Conservation (phyloP, 2,329 filamentous ascomycete genomes). For the Beauveria medogensis region DNA sequence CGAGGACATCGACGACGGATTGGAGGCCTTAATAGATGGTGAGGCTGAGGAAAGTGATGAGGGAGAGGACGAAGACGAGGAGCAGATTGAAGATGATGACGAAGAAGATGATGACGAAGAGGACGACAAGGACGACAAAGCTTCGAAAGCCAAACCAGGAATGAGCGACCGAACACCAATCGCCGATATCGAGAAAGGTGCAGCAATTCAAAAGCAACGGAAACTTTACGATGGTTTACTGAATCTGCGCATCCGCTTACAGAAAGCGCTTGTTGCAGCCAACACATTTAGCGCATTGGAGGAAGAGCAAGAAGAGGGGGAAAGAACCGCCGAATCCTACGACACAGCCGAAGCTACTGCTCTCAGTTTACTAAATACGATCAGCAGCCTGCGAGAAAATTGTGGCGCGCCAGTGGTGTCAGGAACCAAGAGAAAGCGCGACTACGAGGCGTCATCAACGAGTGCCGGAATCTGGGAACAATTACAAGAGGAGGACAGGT, state of each 20-base stretch:
- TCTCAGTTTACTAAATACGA: constrained; percentile 73
- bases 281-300: constrained; percentile 59
- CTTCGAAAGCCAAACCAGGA: constrained; percentile 24
- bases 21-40: constrained; percentile 26
- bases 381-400: constrained; percentile 60
- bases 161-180: constrained; percentile 22
- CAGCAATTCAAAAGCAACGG: constrained; percentile 78
- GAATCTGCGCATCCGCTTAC: constrained; percentile 83
- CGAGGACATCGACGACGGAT: constrained; percentile 30
- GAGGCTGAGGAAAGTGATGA: constrained; percentile 23
- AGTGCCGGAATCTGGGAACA: constrained; percentile 63
- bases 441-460: constrained; percentile 45
- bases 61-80: constrained; percentile 15
- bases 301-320: constrained; percentile 21
- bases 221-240: constrained; percentile 81
- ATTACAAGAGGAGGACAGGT: constrained; percentile 58
- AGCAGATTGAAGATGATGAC: constrained; percentile 26
- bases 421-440: constrained; percentile 55
- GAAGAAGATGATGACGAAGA: constrained; percentile 29
- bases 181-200: constrained; percentile 71
- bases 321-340: constrained; percentile 45
- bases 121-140: constrained; percentile 26
- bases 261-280: constrained; percentile 77
- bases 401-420: constrained; percentile 43
- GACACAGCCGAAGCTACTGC: constrained; percentile 79